phyloP scores from a whole-genome alignment of 257 asterid genomes.

The Eustoma russellianum region DNA sequence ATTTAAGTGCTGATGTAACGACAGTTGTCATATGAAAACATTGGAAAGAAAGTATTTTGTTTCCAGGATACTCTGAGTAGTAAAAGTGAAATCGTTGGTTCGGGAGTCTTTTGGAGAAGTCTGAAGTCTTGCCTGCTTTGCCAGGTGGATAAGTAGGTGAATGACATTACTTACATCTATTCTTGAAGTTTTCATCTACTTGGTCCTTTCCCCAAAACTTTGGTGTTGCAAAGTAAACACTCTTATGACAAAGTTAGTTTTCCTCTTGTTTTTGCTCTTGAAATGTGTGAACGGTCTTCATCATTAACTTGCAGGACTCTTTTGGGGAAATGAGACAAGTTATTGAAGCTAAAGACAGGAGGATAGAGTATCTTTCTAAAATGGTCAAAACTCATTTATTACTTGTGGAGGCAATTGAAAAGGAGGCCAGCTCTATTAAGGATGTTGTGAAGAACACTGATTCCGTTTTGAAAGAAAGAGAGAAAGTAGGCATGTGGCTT shows the following conservation, averaged over 20 bases:
- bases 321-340: conserved; percentile 28
- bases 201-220: no score
- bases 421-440: conserved; percentile 33
- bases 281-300: background rate
- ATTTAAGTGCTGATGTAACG: no score
- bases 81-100: no score
- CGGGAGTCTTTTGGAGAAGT: background rate
- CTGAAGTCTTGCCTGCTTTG: background rate
- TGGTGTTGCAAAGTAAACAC: no score
- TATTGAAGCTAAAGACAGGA: conserved; percentile 26
- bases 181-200: no score
- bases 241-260: no score
- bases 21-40: no score
- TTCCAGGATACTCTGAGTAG: no score
- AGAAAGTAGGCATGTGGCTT: conserved; percentile 34
- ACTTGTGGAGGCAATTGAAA: conserved; percentile 21
- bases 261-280: background rate
- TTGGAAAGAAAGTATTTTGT: no score
- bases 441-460: conserved; percentile 22
- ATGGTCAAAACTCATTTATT: conserved; percentile 27
- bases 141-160: no score
- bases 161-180: background rate
- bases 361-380: conserved; percentile 20
- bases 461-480: conserved; percentile 20
- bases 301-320: conserved; percentile 21